Percentiles rank a stretch among this genome's conserved stretches.
phyloP scores from a whole-genome alignment of 2,329 filamentous ascomycete genomes.

The Chaetomium sp. region DNA sequence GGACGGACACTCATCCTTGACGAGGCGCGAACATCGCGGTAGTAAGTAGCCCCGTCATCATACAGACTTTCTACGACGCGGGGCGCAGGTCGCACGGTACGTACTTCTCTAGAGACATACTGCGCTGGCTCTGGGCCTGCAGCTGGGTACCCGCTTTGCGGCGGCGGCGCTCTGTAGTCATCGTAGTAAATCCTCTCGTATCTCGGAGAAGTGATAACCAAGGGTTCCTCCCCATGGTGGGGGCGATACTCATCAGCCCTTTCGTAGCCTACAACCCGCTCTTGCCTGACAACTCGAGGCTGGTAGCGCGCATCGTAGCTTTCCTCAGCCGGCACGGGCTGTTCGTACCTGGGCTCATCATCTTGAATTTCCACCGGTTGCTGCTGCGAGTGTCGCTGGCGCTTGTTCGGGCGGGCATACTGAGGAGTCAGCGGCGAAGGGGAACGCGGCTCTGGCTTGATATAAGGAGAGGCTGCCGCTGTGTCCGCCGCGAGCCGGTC shows the following conservation, averaged over 20 bases:
- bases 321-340: conserved; percentile 32
- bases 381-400: conserved; percentile 43
- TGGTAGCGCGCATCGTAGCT: conserved; percentile 32
- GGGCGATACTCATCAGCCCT: conserved; percentile 24
- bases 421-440: conserved; percentile 51
- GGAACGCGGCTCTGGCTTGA: conserved; percentile 60
- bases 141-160: conserved; percentile 8
- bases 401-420: conserved; percentile 50
- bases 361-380: conserved; percentile 33
- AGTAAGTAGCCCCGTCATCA: conserved; percentile 37
- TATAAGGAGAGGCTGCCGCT: conserved; percentile 44
- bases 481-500: conserved; percentile 42
- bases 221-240: conserved; percentile 24
- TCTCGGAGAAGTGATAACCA: conserved; percentile 29
- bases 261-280: conserved; percentile 32
- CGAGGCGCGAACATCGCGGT: conserved; percentile 37
- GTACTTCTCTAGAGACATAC: conserved; percentile 34
- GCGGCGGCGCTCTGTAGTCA: conserved; percentile 17
- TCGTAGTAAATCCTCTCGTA: conserved; percentile 29
- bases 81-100: conserved; percentile 35
- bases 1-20: conserved; percentile 44
- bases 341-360: conserved; percentile 40
- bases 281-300: conserved; percentile 28
- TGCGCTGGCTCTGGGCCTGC: conserved; percentile 26
- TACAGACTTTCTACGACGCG: conserved; percentile 38